Percentiles rank a stretch among this genome's conserved stretches.
Evolutionary conservation across 352 stramenopile species (phyloP).

Genomic region (Pythium pyrilobum): DNA sequence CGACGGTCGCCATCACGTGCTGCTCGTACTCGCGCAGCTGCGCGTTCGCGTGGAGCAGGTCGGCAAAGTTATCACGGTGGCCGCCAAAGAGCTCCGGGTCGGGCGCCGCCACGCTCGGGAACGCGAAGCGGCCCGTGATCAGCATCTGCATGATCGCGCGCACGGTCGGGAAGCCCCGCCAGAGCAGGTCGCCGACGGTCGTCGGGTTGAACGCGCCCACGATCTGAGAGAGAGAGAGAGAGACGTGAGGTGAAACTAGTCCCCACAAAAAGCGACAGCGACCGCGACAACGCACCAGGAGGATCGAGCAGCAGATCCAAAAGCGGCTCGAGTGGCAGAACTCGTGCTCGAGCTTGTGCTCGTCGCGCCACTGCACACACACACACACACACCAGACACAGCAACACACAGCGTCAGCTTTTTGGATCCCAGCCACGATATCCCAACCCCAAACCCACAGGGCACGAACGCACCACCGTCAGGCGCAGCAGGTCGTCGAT

Average conservation of each 20-base stretch:
- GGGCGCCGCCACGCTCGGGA: slow-evolving; percentile 45
- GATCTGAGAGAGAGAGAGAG: slow-evolving; percentile 29
- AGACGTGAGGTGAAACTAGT: not conserved
- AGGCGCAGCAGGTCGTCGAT: slow-evolving; percentile 56
- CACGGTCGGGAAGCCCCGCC: slow-evolving; percentile 67
- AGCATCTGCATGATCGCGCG: slow-evolving; percentile 83
- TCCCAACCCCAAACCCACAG: too few species aligned
- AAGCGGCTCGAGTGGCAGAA: slow-evolving; percentile 78
- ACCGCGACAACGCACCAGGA: slow-evolving; percentile 45
- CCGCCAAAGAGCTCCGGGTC: slow-evolving; percentile 61
- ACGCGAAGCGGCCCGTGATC: slow-evolving; percentile 72
- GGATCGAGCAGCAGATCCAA: slow-evolving; percentile 80
- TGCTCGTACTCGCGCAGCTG: slow-evolving; percentile 72
- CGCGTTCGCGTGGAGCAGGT: slow-evolving; percentile 50
- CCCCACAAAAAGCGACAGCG: not conserved
- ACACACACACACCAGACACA: slow-evolving; percentile 2
- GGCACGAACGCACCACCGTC: slow-evolving; percentile 40
- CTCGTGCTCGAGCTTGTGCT: slow-evolving; percentile 61
- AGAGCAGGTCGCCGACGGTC: slow-evolving; percentile 72
- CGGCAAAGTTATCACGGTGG: slow-evolving; percentile 42
- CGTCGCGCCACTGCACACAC: slow-evolving; percentile 34
- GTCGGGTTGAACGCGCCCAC: slow-evolving; percentile 59
- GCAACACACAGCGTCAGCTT: too few species aligned
- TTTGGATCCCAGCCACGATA: too few species aligned
- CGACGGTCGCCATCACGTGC: slow-evolving; percentile 43